Percentiles rank a stretch among this genome's conserved stretches.
phyloP scores from a whole-genome alignment of 352 stramenopile genomes.

The Pythium inflatum region DNA sequence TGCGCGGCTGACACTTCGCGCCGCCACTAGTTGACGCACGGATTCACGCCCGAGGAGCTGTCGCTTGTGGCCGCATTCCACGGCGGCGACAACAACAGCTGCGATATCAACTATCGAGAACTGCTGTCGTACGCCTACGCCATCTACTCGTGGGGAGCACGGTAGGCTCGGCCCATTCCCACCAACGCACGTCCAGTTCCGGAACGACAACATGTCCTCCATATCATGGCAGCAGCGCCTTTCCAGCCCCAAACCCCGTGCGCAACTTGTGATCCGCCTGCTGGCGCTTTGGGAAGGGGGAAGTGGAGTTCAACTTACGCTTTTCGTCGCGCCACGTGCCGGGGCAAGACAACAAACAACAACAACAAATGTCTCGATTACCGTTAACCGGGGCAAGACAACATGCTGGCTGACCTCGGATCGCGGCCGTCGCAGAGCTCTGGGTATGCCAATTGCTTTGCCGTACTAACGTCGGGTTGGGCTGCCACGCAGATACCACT shows the following conservation, averaged over 20 bases:
- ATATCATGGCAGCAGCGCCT: constrained; percentile 24
- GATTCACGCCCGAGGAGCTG: not conserved
- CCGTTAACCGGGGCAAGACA: no score
- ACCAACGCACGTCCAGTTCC: constrained; percentile 24
- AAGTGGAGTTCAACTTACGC: no score
- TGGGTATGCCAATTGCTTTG: no score
- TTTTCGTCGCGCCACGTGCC: no score
- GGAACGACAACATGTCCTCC: constrained; percentile 32
- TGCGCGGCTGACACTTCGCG: not conserved
- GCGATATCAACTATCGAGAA: constrained; percentile 38
- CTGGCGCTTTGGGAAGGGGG: no score
- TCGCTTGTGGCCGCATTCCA: not conserved
- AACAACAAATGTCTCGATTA: no score
- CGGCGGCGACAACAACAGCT: constrained; percentile 1
- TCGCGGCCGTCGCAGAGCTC: no score
- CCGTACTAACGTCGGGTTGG: no score
- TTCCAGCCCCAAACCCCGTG: constrained; percentile 4
- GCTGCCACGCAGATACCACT: no score
- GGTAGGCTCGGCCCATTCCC: not conserved
- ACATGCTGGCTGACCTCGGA: no score
- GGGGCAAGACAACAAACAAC: no score
- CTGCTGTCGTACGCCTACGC: constrained; percentile 19
- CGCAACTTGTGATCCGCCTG: no score
- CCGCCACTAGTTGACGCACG: not conserved
- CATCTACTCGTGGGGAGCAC: not conserved